phyloP scores from a whole-genome alignment of 768 basidiomycete species.

The Mycena indigotica region DNA sequence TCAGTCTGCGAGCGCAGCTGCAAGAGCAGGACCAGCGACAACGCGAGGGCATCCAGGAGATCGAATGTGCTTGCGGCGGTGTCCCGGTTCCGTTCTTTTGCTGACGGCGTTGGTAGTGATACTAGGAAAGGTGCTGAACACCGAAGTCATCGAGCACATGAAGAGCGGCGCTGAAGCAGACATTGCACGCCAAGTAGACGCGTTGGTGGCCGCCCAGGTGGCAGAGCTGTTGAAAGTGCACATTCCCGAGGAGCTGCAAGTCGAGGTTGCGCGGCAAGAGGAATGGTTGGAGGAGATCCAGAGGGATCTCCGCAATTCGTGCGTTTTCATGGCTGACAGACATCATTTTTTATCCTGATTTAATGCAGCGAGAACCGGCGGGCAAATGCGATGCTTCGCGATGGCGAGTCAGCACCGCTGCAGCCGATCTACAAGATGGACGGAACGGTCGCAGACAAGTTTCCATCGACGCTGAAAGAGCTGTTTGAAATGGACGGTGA shows the following conservation, averaged over 20 bases:
- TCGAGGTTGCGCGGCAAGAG: conserved; percentile 48
- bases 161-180: conserved; percentile 53
- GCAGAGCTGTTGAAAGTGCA: conserved; percentile 46
- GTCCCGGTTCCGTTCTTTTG: conserved; percentile 13
- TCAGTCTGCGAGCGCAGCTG: conserved; percentile 51
- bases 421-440: conserved; percentile 50
- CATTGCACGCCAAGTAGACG: conserved; percentile 50
- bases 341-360: not conserved
- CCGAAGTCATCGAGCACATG: conserved; percentile 47
- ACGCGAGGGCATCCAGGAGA: conserved; percentile 43
- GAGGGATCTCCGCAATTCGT: conserved; percentile 59
- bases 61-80: conserved; percentile 55
- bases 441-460: conserved; percentile 49
- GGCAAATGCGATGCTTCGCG: conserved; percentile 51
- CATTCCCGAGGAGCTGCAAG: conserved; percentile 51
- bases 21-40: conserved; percentile 45
- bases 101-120: conserved; percentile 37
- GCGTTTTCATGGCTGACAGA: conserved; percentile 31
- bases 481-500: conserved; percentile 57
- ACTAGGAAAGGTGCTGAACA: conserved; percentile 46
- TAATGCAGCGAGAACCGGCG: conserved; percentile 56
- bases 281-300: conserved; percentile 49
- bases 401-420: conserved; percentile 42
- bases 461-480: conserved; percentile 52
- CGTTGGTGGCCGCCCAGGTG: conserved; percentile 54